Evolutionary conservation across 805 yeast species (phyloP).

Genomic region (Maudiozyma barnettii): DNA sequence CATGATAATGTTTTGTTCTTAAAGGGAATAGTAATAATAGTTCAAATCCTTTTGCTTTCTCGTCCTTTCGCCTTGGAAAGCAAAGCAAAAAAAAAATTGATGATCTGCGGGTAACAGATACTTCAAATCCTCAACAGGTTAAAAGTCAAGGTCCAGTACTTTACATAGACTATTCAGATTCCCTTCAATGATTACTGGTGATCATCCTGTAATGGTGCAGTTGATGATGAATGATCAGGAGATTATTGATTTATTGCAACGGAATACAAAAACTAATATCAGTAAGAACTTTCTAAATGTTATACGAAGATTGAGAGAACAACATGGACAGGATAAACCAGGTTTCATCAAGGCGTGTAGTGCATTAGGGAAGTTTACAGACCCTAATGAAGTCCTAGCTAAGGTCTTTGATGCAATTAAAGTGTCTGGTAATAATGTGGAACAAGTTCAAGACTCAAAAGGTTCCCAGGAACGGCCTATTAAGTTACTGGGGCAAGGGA

Average conservation of each 20-base stretch:
- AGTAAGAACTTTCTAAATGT: constrained; percentile 17
- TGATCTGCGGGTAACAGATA: no score
- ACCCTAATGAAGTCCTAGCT: constrained; percentile 9
- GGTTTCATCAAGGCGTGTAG: constrained; percentile 17
- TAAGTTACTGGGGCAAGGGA: background rate
- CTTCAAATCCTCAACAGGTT: no score
- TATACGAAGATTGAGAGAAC: constrained; percentile 12
- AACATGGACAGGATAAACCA: constrained; percentile 6
- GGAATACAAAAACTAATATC: constrained; percentile 14
- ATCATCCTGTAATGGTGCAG: no score
- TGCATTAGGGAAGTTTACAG: constrained; percentile 22
- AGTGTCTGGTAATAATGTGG: background rate
- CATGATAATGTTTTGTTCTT: no score
- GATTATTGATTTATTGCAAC: constrained; percentile 11
- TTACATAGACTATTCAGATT: no score
- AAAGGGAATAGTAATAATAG: no score
- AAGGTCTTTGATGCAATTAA: constrained; percentile 6
- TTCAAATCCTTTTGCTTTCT: no score
- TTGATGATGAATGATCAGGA: background rate
- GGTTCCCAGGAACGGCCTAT: background rate
- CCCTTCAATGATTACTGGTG: no score
- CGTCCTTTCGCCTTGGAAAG: no score
- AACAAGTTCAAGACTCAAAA: background rate
- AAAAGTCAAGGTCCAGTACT: no score
- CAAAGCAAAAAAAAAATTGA: no score